Conservation (phyloP, 2,329 filamentous ascomycete genomes). For the Conoideocrella luteorostrata region DNA sequence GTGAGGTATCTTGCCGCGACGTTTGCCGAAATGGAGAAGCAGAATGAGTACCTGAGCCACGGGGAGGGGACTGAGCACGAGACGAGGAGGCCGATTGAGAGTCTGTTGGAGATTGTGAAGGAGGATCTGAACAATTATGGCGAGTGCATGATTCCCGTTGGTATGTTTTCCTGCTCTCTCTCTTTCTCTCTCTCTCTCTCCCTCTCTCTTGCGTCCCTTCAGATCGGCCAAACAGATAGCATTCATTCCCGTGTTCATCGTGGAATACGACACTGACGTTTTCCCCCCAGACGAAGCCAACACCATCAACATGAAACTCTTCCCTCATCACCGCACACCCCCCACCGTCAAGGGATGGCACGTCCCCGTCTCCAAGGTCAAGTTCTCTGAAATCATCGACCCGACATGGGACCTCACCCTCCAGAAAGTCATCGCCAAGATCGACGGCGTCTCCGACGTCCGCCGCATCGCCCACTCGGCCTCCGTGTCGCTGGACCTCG, state of each 20-base stretch:
- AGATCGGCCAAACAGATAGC: too few relatives aligned
- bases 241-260: too few relatives aligned
- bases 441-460: conserved; percentile 88
- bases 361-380: conserved; percentile 73
- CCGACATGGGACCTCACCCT: conserved; percentile 71
- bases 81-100: conserved; percentile 66
- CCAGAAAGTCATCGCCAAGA: conserved; percentile 71
- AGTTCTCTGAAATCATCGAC: conserved; percentile 56
- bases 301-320: conserved; percentile 93
- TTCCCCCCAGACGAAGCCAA: conserved; percentile 69
- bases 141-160: conserved; percentile 97
- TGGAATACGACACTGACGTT: too few relatives aligned
- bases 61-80: conserved; percentile 38
- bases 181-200: background rate
- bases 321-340: conserved; percentile 73
- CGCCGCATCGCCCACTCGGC: conserved; percentile 78
- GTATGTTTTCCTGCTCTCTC: conserved; percentile 39
- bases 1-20: conserved; percentile 79
- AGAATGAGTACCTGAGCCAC: conserved; percentile 73
- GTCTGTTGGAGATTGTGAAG: conserved; percentile 71
- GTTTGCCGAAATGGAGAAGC: conserved; percentile 86
- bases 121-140: conserved; percentile 95
- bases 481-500: conserved; percentile 79
- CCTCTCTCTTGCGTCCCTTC: background rate
- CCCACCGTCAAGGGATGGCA: conserved; percentile 80